Evolutionary conservation across 1,139 yeast species (phyloP).

Genomic region (Pichia inconspicua): DNA sequence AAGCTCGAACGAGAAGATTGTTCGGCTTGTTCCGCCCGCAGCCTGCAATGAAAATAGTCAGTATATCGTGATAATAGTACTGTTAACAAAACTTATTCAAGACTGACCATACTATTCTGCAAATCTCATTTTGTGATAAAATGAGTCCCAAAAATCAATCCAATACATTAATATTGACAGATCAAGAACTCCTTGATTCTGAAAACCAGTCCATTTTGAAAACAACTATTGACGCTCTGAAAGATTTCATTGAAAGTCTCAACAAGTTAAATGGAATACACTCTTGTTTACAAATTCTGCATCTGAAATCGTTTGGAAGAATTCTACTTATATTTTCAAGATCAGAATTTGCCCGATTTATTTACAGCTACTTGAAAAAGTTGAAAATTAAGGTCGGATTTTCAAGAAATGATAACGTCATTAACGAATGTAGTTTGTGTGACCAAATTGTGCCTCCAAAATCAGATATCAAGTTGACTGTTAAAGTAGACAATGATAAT

Average conservation of each 20-base stretch:
- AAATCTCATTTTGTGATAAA: background rate
- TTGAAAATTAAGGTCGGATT: conserved; percentile 18
- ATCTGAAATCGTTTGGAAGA: conserved; percentile 24
- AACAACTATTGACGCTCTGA: conserved; percentile 19
- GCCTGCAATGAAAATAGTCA: no score
- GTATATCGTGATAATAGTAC: no score
- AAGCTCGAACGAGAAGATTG: no score
- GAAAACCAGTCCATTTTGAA: conserved; percentile 18
- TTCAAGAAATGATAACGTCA: conserved; percentile 18
- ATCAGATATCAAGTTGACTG: background rate
- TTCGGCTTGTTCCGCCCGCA: no score
- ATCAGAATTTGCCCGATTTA: conserved; percentile 13
- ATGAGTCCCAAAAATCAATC: conserved; percentile 7
- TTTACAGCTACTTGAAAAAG: conserved; percentile 16
- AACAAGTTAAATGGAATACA: conserved; percentile 9
- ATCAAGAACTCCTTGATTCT: conserved; percentile 15
- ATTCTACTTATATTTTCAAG: conserved; percentile 25
- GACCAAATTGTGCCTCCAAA: no score
- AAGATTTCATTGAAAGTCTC: conserved; percentile 11
- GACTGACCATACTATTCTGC: no score
- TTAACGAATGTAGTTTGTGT: conserved; percentile 2
- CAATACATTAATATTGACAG: conserved; percentile 26
- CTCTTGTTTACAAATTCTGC: conserved; percentile 21
- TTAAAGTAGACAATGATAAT: background rate
- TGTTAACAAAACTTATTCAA: no score